Base-by-base conservation (phyloP, 345 rosid species). In the Geranium rotundifolium region DNA sequence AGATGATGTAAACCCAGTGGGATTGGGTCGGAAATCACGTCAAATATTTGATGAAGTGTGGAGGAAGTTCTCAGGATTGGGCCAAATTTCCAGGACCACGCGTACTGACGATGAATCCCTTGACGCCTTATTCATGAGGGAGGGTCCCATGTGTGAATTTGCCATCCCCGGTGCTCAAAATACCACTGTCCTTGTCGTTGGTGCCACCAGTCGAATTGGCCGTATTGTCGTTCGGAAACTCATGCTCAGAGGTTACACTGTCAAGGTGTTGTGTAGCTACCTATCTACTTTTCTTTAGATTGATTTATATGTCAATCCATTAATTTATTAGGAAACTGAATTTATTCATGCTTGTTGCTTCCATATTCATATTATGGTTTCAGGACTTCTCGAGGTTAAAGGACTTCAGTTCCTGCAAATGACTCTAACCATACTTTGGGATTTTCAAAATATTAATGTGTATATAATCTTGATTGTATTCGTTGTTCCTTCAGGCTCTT, bases 61-160 rank as follows among this genome's bases (percentile, higher is more conserved):
- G 98, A 77, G 95, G 65, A 92, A 92, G 77, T 92, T 92, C 80
- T 92, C 96, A 10, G 95, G 93, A 15, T 75, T 92, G 46, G 96
- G 96, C 8, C 96, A 92, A 80, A 92, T 92, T 29, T 92, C 96
- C 17, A 79, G 98, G 67, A 89, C 95, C 41, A 82, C 70, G 29
- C 84, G 90, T 31, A 72, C 84, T 7, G 88, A 87, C 69, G 96
- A 89, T 16, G 71, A 73, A 37, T 88, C 87, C 3, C 76, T 89
- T 56, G 92, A 87, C 29, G 82, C 82, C 23, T 79, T 87, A 69
- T 77, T 84, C 65, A 82, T 87, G 1, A 74, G 86, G 70, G 96
- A 84, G 67, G 96, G 96, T n/a, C 98, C 96, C 64, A 85, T 89
- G 89, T 87, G 98, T 65, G 98, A 89, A 63, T 92, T 92, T 69